phyloP scores from a whole-genome alignment of 805 yeast species.

The Ogataea trehaloabstinens region DNA sequence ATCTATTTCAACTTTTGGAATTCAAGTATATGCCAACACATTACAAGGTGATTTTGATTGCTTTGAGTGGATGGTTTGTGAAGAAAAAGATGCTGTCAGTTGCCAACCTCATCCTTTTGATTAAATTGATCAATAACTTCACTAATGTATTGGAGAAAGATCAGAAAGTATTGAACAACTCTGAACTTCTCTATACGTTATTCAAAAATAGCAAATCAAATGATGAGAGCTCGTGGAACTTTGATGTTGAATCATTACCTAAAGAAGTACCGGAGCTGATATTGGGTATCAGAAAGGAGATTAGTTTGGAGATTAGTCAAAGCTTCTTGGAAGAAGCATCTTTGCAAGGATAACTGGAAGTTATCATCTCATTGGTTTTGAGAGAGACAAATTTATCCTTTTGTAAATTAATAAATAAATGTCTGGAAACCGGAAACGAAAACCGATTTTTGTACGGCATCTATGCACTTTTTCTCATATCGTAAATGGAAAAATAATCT shows the following conservation, averaged over 20 bases:
- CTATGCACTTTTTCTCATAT: no score
- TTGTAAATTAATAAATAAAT: not conserved
- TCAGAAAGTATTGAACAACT: conserved; percentile 3
- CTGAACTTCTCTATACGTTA: conserved; percentile 16
- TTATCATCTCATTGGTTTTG: no score
- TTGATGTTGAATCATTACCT: conserved; percentile 14
- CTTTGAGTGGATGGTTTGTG: conserved; percentile 43
- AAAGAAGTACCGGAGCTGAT: conserved; percentile 13
- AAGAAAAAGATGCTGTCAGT: conserved; percentile 16
- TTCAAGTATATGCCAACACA: conserved; percentile 54
- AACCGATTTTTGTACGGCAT: no score
- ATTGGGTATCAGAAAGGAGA: conserved; percentile 20
- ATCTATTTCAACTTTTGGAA: conserved; percentile 40
- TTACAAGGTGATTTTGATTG: conserved; percentile 46
- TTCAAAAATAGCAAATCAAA: not conserved
- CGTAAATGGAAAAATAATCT: no score
- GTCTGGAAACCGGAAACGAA: not conserved
- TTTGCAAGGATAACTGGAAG: not conserved
- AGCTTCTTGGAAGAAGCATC: conserved; percentile 22
- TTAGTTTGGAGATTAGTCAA: conserved; percentile 28
- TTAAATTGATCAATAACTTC: conserved; percentile 25
- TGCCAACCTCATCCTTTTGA: conserved; percentile 23
- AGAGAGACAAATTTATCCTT: no score
- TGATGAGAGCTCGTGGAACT: conserved; percentile 3
- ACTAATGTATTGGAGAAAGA: conserved; percentile 18